Percentiles rank a stretch among this genome's conserved stretches.
These are phyloP conservation scores for Bruguiera hainesii DNA, from an alignment of 441 rosid species.

Conservation along the genomic window DNA sequence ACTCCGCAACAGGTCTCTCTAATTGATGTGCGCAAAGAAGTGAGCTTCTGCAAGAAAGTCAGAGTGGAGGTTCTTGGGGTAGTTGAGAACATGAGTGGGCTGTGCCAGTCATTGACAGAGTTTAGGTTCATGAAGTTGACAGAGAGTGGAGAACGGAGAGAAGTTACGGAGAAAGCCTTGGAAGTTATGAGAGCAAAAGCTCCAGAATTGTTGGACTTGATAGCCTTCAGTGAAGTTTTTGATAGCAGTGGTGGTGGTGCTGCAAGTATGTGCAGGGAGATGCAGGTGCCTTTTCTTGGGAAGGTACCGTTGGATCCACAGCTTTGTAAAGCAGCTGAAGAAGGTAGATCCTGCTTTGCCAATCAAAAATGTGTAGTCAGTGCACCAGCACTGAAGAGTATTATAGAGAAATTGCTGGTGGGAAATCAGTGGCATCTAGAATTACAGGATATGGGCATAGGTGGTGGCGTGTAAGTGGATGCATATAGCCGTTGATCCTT, in stretches of 20 bases:
- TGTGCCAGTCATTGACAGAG: constrained; percentile 67
- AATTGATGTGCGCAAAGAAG: constrained; percentile 88
- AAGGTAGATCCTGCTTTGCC: constrained; percentile 81
- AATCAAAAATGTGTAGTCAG: constrained; percentile 62
- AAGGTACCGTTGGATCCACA: constrained; percentile 95
- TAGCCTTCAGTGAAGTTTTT: constrained; percentile 70
- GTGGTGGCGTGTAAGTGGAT: constrained; percentile 13
- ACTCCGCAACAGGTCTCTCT: constrained; percentile 92
- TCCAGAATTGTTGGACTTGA: constrained; percentile 59
- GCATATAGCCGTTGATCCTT: background rate
- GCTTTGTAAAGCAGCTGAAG: constrained; percentile 90
- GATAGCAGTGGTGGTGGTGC: constrained; percentile 93
- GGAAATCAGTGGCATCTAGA: constrained; percentile 34
- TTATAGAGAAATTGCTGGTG: constrained; percentile 50
- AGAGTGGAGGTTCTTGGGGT: constrained; percentile 86
- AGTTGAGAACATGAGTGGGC: constrained; percentile 96
- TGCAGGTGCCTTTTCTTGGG: constrained; percentile 85
- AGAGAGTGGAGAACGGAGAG: constrained; percentile 49
- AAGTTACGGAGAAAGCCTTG: constrained; percentile 53
- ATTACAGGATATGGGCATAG: constrained; percentile 24
- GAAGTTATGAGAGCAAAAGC: constrained; percentile 58
- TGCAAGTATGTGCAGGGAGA: constrained; percentile 69
- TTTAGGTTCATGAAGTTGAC: constrained; percentile 51
- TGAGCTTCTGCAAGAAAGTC: constrained; percentile 95
- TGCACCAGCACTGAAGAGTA: constrained; percentile 60